phyloP scores from a whole-genome alignment of 176 grass and related monocot genomes.

The Tuctoria greenei region DNA sequence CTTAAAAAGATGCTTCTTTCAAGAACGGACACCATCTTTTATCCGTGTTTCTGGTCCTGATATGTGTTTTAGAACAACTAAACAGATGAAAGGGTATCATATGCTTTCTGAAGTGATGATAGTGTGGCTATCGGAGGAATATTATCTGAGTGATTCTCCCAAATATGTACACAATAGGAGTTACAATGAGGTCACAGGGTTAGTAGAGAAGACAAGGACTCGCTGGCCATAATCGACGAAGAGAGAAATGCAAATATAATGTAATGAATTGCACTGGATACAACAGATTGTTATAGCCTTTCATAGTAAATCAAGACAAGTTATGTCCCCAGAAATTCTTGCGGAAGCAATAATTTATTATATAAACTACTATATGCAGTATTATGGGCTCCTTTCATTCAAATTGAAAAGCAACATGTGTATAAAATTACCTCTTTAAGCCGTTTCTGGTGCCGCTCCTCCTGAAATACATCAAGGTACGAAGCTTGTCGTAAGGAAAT shows the following conservation, averaged over 20 bases:
- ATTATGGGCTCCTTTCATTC: neutral
- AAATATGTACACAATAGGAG: neutral
- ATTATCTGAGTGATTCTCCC: neutral
- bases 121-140: neutral
- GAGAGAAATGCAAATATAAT: neutral
- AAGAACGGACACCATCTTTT: neutral
- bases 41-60: neutral
- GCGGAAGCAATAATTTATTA: neutral
- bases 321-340: neutral
- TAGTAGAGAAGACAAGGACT: neutral
- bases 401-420: neutral
- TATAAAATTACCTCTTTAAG: constrained; percentile 65
- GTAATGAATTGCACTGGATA: neutral
- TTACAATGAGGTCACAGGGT: neutral
- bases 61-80: neutral
- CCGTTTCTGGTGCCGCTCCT: constrained; percentile 56
- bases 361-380: neutral
- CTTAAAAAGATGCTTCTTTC: neutral
- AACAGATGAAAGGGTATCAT: neutral
- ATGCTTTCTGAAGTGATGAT: constrained; percentile 7
- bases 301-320: neutral
- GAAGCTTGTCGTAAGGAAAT: too few relatives aligned
- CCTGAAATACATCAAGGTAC: constrained; percentile 42
- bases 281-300: neutral
- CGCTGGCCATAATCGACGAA: neutral